Evolutionary conservation across 2,329 filamentous ascomycete species (phyloP).

Genomic region (Hymenoscyphus infarciens): DNA sequence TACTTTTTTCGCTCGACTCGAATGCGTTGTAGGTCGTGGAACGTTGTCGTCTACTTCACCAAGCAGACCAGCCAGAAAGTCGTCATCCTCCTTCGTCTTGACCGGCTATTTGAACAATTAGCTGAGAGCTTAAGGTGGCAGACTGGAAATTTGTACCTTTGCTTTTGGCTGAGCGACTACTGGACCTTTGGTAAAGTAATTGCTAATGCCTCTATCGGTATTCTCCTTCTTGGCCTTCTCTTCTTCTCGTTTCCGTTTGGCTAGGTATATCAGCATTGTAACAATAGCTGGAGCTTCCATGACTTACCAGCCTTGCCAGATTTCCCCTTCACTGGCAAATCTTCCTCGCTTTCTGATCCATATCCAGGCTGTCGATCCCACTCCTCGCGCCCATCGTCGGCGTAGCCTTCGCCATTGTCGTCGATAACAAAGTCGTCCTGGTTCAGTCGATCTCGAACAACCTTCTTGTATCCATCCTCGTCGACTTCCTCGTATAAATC

Average conservation of each 20-base stretch:
- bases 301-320: conserved; percentile 41
- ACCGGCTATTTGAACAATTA: conserved; percentile 50
- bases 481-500: conserved; percentile 94
- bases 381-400: conserved; percentile 92
- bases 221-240: conserved; percentile 81
- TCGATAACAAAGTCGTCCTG: conserved; percentile 98
- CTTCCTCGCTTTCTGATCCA: conserved; percentile 74
- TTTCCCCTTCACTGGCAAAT: conserved; percentile 49
- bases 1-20: conserved; percentile 64
- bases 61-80: conserved; percentile 80
- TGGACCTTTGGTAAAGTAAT: conserved; percentile 84
- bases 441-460: conserved; percentile 83
- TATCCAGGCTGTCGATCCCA: conserved; percentile 67
- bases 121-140: conserved; percentile 3
- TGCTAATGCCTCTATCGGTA: conserved; percentile 86
- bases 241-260: conserved; percentile 84
- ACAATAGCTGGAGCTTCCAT: not conserved
- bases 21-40: conserved; percentile 56
- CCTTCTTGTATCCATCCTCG: conserved; percentile 95
- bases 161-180: conserved; percentile 66
- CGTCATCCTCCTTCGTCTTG: conserved; percentile 82
- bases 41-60: conserved; percentile 83
- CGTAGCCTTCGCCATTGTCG: conserved; percentile 95
- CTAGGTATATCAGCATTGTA: conserved; percentile 40
- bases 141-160: conserved; percentile 57